A percentile compares a stretch with the other conserved stretches of the same genome.
These are phyloP conservation scores for Boletus pseudo-olivaceus DNA, from an alignment of 768 basidiomycete species.

Conservation along the genomic window DNA sequence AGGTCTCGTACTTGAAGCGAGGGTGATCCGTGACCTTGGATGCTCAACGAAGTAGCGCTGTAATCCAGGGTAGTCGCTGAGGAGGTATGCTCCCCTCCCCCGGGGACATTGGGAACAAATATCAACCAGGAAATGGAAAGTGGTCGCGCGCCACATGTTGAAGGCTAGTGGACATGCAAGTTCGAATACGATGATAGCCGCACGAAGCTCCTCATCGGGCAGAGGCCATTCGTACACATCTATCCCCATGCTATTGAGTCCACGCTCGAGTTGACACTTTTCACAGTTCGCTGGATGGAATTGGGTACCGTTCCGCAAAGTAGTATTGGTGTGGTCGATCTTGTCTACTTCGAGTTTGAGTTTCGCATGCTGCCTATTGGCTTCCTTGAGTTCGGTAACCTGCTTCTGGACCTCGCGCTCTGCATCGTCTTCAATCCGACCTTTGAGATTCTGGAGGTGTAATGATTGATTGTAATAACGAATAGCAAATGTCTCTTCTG, in stretches of 20 bases:
- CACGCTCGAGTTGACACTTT: conserved; percentile 25
- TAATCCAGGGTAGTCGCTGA: conserved; percentile 1
- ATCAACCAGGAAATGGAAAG: conserved; percentile 32
- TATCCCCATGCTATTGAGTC: conserved; percentile 26
- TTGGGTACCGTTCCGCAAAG: too few relatives aligned
- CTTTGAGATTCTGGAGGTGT: conserved; percentile 24
- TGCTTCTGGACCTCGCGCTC: conserved; percentile 19
- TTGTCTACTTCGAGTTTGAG: neutral
- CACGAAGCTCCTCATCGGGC: conserved; percentile 23
- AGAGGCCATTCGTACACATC: conserved; percentile 45
- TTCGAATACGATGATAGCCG: conserved; percentile 40
- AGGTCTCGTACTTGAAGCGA: conserved; percentile 37
- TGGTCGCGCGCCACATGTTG: conserved; percentile 33
- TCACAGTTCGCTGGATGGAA: neutral
- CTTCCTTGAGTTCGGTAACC: conserved; percentile 12
- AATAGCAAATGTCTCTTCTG: conserved; percentile 27
- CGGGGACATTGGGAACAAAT: too few relatives aligned
- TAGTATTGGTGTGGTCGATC: neutral
- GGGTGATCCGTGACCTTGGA: conserved; percentile 27
- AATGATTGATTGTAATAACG: conserved; percentile 33
- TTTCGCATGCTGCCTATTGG: conserved; percentile 10
- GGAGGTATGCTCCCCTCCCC: too few relatives aligned
- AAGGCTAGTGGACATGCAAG: conserved; percentile 35
- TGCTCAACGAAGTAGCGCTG: neutral
- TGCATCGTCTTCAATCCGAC: conserved; percentile 31